Conservation (phyloP, 768 basidiomycete genomes). For the Hirschioporus abietinus region DNA sequence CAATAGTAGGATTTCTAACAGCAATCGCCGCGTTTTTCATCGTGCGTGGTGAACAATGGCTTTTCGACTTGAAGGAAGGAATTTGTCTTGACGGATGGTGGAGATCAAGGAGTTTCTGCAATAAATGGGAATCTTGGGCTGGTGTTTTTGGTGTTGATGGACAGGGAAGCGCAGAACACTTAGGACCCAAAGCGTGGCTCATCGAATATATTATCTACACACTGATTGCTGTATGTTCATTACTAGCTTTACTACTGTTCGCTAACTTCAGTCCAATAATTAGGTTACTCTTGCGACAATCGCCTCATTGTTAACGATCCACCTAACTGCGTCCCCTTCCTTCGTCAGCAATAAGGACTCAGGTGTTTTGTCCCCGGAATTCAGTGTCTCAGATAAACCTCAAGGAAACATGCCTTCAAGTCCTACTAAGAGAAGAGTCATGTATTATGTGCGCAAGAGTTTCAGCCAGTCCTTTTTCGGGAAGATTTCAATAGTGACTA, state of each 20-base stretch:
- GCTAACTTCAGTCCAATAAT: background rate
- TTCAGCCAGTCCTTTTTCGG: background rate
- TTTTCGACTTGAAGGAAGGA: slow-evolving; percentile 92
- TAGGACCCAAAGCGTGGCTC: slow-evolving; percentile 33
- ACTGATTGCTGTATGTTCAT: slow-evolving; percentile 63
- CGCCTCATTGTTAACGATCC: slow-evolving; percentile 78
- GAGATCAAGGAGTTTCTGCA: slow-evolving; percentile 75
- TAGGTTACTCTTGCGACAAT: slow-evolving; percentile 68
- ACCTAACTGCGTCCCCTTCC: slow-evolving; percentile 83
- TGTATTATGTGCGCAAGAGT: slow-evolving; percentile 69
- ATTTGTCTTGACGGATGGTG: slow-evolving; percentile 70
- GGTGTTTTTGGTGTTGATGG: slow-evolving; percentile 39
- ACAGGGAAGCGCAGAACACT: slow-evolving; percentile 22
- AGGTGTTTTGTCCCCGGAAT: slow-evolving; percentile 51
- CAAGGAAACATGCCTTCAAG: slow-evolving; percentile 18
- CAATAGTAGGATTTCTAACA: slow-evolving; percentile 80
- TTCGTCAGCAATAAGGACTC: slow-evolving; percentile 89
- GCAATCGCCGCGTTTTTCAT: slow-evolving; percentile 85
- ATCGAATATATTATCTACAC: slow-evolving; percentile 69
- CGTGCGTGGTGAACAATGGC: slow-evolving; percentile 77
- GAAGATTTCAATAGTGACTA: slow-evolving; percentile 14
- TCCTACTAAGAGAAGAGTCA: slow-evolving; percentile 52
- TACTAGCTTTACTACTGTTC: slow-evolving; percentile 2
- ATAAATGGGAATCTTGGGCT: slow-evolving; percentile 75
- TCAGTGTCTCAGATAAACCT: slow-evolving; percentile 24